Conservation (phyloP, 2,329 filamentous ascomycete genomes). For the Cadophora malorum region DNA sequence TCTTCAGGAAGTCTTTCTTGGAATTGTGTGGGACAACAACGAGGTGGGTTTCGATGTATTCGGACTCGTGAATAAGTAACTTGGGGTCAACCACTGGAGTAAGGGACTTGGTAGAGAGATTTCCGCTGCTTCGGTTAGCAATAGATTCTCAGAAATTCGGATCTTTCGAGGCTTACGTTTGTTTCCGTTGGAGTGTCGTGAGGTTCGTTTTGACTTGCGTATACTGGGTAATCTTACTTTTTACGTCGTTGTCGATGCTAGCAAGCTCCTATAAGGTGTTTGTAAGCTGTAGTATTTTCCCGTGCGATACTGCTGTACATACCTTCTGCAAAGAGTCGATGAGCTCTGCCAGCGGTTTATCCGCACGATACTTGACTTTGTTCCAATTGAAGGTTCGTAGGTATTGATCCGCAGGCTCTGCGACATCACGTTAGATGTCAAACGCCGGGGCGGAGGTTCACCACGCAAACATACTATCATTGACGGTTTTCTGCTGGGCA, state of each 20-base stretch:
- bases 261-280: slow-evolving; percentile 71
- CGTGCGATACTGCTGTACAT: slow-evolving; percentile 18
- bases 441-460: neutral
- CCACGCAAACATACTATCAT: slow-evolving; percentile 71
- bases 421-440: slow-evolving; percentile 29
- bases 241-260: slow-evolving; percentile 95
- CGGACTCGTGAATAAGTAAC: slow-evolving; percentile 84
- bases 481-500: slow-evolving; percentile 81
- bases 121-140: slow-evolving; percentile 66
- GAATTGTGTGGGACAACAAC: slow-evolving; percentile 82
- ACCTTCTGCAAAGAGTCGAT: slow-evolving; percentile 90
- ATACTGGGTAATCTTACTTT: slow-evolving; percentile 92
- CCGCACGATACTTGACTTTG: slow-evolving; percentile 94
- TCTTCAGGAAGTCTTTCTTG: slow-evolving; percentile 86
- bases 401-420: slow-evolving; percentile 96
- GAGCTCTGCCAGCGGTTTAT: slow-evolving; percentile 87
- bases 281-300: neutral
- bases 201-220: slow-evolving; percentile 88
- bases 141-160: neutral
- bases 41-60: slow-evolving; percentile 96
- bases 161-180: slow-evolving; percentile 66
- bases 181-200: slow-evolving; percentile 80
- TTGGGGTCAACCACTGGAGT: slow-evolving; percentile 84
- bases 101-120: slow-evolving; percentile 92
- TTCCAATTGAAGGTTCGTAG: slow-evolving; percentile 92